Evolutionary conservation across 305 asterid species (phyloP).

Genomic region (Fraxinus sp.): DNA sequence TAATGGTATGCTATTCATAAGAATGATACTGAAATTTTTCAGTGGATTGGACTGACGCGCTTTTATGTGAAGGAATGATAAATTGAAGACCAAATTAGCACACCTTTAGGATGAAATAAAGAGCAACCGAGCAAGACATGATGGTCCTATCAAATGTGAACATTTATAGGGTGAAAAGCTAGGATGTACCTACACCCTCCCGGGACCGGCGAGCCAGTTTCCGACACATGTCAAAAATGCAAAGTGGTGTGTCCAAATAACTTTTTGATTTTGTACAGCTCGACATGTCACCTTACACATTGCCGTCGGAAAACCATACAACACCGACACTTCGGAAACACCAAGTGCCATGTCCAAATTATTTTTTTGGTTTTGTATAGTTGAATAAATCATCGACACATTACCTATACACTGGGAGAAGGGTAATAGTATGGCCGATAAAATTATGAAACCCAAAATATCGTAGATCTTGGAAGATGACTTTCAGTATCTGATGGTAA

Average conservation of each 20-base stretch:
- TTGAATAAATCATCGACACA: not conserved
- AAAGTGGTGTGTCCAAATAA: not conserved
- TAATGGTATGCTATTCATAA: not conserved
- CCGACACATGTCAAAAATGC: not conserved
- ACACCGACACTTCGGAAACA: not conserved
- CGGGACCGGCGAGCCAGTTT: not conserved
- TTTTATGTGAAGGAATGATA: not conserved
- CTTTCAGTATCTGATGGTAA: not conserved
- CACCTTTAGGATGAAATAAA: not conserved
- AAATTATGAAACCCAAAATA: not conserved
- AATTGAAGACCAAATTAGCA: not conserved
- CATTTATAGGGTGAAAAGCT: slow-evolving; percentile 9
- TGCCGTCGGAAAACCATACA: not conserved
- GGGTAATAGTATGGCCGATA: not conserved
- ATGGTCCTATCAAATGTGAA: not conserved
- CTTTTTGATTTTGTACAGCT: not conserved
- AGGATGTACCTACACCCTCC: not conserved
- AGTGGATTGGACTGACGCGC: not conserved
- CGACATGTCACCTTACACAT: not conserved
- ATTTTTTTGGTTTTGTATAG: not conserved
- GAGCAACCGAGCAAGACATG: not conserved
- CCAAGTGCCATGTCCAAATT: not conserved
- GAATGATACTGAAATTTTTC: not conserved
- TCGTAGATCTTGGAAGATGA: not conserved
- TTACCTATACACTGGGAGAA: not conserved